Evolutionary conservation across 257 asterid genomes (phyloP).

Genomic region (Knoxia roxburghii): DNA sequence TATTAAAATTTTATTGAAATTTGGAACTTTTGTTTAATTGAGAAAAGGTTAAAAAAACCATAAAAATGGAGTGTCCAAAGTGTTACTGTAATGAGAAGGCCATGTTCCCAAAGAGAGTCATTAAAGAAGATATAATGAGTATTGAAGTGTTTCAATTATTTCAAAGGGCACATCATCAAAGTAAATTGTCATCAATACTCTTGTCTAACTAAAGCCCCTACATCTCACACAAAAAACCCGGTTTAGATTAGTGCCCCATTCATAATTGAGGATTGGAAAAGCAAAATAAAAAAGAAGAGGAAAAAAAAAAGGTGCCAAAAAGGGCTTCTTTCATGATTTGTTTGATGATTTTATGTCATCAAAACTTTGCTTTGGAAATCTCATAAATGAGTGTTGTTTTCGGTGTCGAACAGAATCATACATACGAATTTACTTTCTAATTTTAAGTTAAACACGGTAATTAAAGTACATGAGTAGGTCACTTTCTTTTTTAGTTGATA

Average conservation of each 20-base stretch:
- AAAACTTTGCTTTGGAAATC: too few relatives aligned
- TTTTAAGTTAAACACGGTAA: too few relatives aligned
- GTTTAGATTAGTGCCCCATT: slow-evolving; percentile 14
- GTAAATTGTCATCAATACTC: slow-evolving; percentile 26
- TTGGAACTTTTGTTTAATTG: slow-evolving; percentile 30
- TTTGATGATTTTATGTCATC: too few relatives aligned
- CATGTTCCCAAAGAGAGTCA: slow-evolving; percentile 62
- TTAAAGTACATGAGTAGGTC: too few relatives aligned
- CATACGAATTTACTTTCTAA: too few relatives aligned
- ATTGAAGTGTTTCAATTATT: slow-evolving; percentile 37
- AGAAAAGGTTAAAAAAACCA: slow-evolving; percentile 16
- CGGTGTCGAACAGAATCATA: too few relatives aligned
- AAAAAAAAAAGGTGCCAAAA: too few relatives aligned
- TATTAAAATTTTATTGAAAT: slow-evolving; percentile 23
- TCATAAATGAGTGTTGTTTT: too few relatives aligned
- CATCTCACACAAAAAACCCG: slow-evolving; percentile 21
- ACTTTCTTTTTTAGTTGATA: too few relatives aligned
- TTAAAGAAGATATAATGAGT: slow-evolving; percentile 36
- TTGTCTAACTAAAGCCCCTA: slow-evolving; percentile 32
- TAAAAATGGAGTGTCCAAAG: slow-evolving; percentile 25
- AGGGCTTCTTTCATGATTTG: too few relatives aligned
- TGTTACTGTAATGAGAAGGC: slow-evolving; percentile 37
- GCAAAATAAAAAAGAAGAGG: slow-evolving; percentile 10
- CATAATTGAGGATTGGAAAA: slow-evolving; percentile 14
- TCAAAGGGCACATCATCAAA: slow-evolving; percentile 47